Conservation (phyloP, 495 filamentous ascomycete genomes). For the Jackrogersella minutella region DNA sequence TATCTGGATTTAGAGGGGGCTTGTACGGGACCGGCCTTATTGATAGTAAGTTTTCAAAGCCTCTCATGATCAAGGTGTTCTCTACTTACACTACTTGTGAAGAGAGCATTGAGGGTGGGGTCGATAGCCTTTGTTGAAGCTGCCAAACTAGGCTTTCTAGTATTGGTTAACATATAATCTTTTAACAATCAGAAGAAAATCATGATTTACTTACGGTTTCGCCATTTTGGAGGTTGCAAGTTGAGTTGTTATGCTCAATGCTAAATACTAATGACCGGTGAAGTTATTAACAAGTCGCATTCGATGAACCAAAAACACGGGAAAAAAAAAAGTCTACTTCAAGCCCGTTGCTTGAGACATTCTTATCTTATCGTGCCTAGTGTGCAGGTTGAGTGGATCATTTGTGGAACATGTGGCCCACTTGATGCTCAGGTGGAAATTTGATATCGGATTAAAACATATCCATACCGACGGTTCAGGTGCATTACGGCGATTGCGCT, state of each 20-base stretch:
- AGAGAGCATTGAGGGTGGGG: constrained; percentile 78
- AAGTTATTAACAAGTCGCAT: not conserved
- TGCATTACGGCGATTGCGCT: not conserved
- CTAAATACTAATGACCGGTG: not conserved
- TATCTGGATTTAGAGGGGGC: constrained; percentile 62
- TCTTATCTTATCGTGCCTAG: constrained; percentile 34
- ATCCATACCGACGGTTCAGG: not conserved
- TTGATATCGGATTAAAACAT: constrained; percentile 23
- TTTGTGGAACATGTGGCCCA: not conserved
- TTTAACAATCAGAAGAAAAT: not conserved
- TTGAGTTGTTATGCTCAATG: not conserved
- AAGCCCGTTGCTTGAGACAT: not conserved
- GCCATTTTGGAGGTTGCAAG: constrained; percentile 31
- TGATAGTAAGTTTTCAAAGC: constrained; percentile 30
- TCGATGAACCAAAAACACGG: not conserved
- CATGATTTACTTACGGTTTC: constrained; percentile 39
- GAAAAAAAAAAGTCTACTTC: constrained; percentile 28
- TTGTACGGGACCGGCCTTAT: constrained; percentile 74
- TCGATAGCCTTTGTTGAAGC: constrained; percentile 67
- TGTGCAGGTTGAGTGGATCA: not conserved
- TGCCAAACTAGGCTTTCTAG: constrained; percentile 46
- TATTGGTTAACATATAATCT: constrained; percentile 9
- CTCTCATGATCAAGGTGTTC: not conserved
- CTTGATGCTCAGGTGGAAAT: not conserved
- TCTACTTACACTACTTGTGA: constrained; percentile 77